phyloP scores from a whole-genome alignment of 441 rosid species.

The Melastoma candidum region DNA sequence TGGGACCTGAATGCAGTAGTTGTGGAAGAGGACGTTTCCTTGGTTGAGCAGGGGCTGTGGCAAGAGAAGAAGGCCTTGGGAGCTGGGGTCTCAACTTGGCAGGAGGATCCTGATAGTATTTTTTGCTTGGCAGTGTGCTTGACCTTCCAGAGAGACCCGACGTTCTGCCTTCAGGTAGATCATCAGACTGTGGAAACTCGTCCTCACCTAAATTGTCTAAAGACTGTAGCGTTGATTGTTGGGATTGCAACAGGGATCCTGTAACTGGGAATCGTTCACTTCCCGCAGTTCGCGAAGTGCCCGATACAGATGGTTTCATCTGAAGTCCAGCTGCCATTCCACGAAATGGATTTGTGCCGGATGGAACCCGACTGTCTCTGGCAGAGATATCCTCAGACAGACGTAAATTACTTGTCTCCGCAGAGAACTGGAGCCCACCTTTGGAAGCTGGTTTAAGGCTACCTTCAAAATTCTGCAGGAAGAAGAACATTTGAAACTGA shows the following conservation, averaged over 20 bases:
- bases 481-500: too few relatives aligned
- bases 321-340: slow-evolving; percentile 39
- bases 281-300: slow-evolving; percentile 32
- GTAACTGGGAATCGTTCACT: slow-evolving; percentile 28
- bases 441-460: slow-evolving; percentile 26
- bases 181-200: slow-evolving; percentile 32
- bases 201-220: slow-evolving; percentile 38
- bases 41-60: slow-evolving; percentile 22
- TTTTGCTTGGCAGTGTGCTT: slow-evolving; percentile 16
- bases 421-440: slow-evolving; percentile 27
- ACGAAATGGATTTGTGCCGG: slow-evolving; percentile 31
- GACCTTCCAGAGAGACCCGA: slow-evolving; percentile 35
- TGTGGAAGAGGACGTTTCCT: slow-evolving; percentile 21
- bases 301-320: slow-evolving; percentile 28
- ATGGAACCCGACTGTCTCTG: slow-evolving; percentile 27
- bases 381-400: slow-evolving; percentile 46
- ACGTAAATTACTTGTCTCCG: slow-evolving; percentile 20
- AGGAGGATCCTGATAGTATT: slow-evolving; percentile 21
- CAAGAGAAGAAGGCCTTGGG: slow-evolving; percentile 19
- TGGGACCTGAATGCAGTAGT: slow-evolving; percentile 20
- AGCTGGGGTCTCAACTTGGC: slow-evolving; percentile 26
- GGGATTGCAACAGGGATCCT: slow-evolving; percentile 33
- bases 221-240: slow-evolving; percentile 30
- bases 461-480: slow-evolving; percentile 40
- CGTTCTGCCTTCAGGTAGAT: slow-evolving; percentile 39